phyloP scores from a whole-genome alignment of 1,139 yeast genomes.

The Debaryomycetaceae sp. region DNA sequence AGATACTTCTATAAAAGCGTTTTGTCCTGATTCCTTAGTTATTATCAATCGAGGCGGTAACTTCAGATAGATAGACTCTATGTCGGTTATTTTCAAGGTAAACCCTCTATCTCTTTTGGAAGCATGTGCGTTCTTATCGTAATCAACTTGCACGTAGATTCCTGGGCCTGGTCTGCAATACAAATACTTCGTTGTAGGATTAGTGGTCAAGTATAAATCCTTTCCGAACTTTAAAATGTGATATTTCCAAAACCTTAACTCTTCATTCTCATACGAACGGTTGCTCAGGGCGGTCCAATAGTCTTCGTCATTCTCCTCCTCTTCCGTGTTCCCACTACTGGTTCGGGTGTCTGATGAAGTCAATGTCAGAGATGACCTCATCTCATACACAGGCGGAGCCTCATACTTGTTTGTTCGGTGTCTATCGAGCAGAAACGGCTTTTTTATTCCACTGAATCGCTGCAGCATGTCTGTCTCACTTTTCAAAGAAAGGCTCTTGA shows the following conservation, averaged over 20 bases:
- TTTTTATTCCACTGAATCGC: not conserved
- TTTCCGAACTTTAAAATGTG: constrained; percentile 51
- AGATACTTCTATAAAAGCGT: constrained; percentile 23
- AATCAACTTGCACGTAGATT: constrained; percentile 43
- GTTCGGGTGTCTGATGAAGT: not conserved
- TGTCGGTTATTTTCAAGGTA: constrained; percentile 30
- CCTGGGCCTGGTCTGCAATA: constrained; percentile 59
- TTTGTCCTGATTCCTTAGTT: constrained; percentile 21
- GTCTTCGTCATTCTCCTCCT: too few relatives aligned
- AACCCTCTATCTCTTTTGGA: constrained; percentile 18
- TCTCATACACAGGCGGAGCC: not conserved
- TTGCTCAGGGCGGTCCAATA: not conserved
- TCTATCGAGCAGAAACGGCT: not conserved
- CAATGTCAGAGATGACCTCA: not conserved
- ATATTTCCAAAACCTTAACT: constrained; percentile 51
- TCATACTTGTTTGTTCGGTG: not conserved
- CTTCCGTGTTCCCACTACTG: not conserved
- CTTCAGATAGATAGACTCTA: constrained; percentile 19
- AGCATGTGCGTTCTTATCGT: constrained; percentile 11
- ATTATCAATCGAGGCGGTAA: constrained; percentile 28
- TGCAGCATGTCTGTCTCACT: not conserved
- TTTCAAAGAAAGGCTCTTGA: not conserved
- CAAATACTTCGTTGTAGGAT: constrained; percentile 53
- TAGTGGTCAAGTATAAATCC: constrained; percentile 54
- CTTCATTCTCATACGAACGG: not conserved